A percentile compares a stretch with the other conserved stretches of the same genome.
Evolutionary conservation across 768 basidiomycete genomes (phyloP).

Genomic region (Trametes cubensis): DNA sequence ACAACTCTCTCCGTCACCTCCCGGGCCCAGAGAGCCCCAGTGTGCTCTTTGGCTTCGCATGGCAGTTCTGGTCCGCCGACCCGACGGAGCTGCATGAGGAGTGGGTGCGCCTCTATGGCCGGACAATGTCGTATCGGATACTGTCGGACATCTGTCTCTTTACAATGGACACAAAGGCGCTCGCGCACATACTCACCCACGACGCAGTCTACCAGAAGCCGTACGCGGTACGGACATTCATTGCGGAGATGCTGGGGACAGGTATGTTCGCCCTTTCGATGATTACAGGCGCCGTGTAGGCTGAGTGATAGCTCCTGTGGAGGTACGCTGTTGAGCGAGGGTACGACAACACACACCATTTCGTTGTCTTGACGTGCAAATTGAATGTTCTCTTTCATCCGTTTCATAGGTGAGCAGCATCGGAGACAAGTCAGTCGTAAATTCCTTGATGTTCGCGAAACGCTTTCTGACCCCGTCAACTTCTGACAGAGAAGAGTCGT

Average conservation of each 20-base stretch:
- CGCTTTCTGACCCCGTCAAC: background rate
- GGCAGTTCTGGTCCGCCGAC: slow-evolving; percentile 13
- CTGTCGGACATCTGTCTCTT: slow-evolving; percentile 14
- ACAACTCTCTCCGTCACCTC: slow-evolving; percentile 8
- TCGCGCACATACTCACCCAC: slow-evolving; percentile 68
- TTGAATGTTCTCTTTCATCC: background rate
- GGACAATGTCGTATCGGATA: slow-evolving; percentile 8
- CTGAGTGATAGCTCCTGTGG: slow-evolving; percentile 23
- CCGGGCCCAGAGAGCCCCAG: slow-evolving; percentile 7
- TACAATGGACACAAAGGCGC: slow-evolving; percentile 57
- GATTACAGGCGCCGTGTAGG: background rate
- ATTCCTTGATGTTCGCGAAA: background rate
- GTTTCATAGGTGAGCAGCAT: slow-evolving; percentile 36
- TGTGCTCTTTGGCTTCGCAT: slow-evolving; percentile 1
- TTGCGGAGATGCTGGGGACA: slow-evolving; percentile 47
- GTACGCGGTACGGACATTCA: slow-evolving; percentile 38
- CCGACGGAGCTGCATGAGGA: slow-evolving; percentile 11
- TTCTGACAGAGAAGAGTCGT: slow-evolving; percentile 9
- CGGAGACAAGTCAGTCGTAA: slow-evolving; percentile 39
- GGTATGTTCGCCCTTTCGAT: slow-evolving; percentile 30
- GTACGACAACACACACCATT: slow-evolving; percentile 15
- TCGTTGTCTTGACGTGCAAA: background rate
- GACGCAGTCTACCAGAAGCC: slow-evolving; percentile 61
- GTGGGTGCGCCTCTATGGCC: slow-evolving; percentile 14
- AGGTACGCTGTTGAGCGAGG: slow-evolving; percentile 51